These are phyloP conservation scores for Microascus cirrosus DNA, from an alignment of 2,329 filamentous ascomycete species.

Conservation along the genomic window DNA sequence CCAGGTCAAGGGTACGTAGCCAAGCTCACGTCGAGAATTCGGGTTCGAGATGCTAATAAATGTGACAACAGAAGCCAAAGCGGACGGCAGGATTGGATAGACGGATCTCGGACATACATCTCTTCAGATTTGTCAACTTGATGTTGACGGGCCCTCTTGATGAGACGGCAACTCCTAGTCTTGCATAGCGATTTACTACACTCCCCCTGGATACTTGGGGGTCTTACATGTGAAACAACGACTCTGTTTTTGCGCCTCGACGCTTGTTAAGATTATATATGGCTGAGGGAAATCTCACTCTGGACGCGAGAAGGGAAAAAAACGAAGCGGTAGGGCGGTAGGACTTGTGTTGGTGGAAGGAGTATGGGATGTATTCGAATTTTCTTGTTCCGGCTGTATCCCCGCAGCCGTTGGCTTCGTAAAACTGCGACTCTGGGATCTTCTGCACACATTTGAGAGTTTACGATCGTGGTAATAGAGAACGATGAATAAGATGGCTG, in stretches of 20 bases:
- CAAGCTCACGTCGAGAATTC: neutral
- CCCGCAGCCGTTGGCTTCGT: neutral
- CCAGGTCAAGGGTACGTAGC: conserved; percentile 63
- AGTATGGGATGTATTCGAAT: neutral
- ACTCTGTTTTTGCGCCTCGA: neutral
- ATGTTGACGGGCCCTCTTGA: neutral
- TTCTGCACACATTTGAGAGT: neutral
- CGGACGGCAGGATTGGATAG: conserved; percentile 57
- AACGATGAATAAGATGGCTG: neutral
- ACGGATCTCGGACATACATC: neutral
- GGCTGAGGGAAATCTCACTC: neutral
- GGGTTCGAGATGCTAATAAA: conserved; percentile 15
- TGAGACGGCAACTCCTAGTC: neutral
- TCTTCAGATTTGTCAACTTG: neutral
- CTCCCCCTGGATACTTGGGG: neutral
- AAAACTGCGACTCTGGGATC: neutral
- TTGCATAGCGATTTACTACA: neutral
- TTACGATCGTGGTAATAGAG: conserved; percentile 1
- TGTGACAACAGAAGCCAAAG: conserved; percentile 49
- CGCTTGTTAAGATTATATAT: conserved; percentile 4
- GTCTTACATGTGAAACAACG: neutral
- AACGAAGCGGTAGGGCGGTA: neutral
- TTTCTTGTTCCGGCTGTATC: neutral
- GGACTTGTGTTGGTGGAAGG: neutral
- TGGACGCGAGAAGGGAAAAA: neutral